Percentiles rank a stretch among this genome's conserved stretches.
Conservation (phyloP, 2,329 filamentous ascomycete genomes). For the Eutypella sp. region DNA sequence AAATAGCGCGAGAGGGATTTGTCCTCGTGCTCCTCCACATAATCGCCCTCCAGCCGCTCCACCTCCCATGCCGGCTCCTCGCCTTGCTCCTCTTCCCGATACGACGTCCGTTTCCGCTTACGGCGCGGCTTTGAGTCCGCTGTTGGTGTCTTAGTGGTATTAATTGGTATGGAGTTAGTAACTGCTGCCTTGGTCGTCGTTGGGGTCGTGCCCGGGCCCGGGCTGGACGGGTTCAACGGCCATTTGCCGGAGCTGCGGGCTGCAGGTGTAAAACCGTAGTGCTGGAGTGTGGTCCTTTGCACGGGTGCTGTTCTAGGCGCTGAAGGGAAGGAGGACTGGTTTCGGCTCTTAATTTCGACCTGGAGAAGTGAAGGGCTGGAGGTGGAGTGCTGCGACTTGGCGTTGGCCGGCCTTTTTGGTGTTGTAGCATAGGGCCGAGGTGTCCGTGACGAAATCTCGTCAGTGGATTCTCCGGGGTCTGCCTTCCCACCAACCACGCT, state of each 20-base stretch:
- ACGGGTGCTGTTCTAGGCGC: background rate
- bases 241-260: constrained; percentile 15
- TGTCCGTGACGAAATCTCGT: background rate
- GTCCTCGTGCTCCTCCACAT: constrained; percentile 32
- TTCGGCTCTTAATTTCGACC: background rate
- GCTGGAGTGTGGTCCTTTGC: constrained; percentile 2
- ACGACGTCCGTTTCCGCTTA: constrained; percentile 2
- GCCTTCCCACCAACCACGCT: constrained; percentile 3
- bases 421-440: background rate
- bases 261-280: constrained; percentile 23
- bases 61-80: constrained; percentile 36
- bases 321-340: background rate
- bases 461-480: background rate
- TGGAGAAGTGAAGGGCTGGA: background rate
- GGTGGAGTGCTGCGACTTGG: background rate
- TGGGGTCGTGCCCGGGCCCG: background rate
- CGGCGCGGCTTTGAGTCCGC: constrained; percentile 1
- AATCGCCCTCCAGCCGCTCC: constrained; percentile 38
- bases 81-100: constrained; percentile 10
- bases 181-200: background rate
- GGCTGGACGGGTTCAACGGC: constrained; percentile 1
- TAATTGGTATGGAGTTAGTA: background rate
- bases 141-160: background rate
- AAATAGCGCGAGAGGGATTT: constrained; percentile 38
- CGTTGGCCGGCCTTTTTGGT: background rate